Evolutionary conservation across 331 rosid genomes (phyloP).

Genomic region (Pyracantha coccinea): DNA sequence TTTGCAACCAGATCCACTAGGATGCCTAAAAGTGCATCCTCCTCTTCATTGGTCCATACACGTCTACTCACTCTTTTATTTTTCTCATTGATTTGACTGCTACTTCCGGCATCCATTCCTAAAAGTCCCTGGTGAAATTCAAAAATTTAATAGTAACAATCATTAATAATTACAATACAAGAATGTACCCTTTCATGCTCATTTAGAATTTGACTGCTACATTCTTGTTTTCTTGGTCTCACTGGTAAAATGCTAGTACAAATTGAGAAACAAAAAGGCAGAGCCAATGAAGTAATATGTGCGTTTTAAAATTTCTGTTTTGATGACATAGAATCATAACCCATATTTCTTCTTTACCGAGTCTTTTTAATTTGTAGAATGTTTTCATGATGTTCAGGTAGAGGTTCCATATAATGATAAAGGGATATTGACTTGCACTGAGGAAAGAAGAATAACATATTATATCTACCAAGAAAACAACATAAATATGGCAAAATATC

Average conservation of each 20-base stretch:
- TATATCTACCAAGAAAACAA: background rate
- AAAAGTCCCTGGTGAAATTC: background rate
- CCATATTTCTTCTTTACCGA: background rate
- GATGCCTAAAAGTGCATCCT: slow-evolving; percentile 2
- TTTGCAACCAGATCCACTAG: slow-evolving; percentile 5
- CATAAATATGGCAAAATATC: background rate
- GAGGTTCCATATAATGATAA: background rate
- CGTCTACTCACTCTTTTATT: background rate
- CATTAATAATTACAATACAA: background rate
- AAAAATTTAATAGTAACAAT: background rate
- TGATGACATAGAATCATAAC: background rate
- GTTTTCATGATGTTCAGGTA: background rate
- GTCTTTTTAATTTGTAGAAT: background rate
- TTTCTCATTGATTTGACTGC: background rate
- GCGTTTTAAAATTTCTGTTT: background rate
- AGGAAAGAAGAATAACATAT: background rate
- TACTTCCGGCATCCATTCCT: slow-evolving; percentile 13
- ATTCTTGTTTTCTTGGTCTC: background rate
- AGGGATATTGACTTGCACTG: background rate
- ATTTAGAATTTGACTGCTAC: background rate
- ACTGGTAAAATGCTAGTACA: background rate
- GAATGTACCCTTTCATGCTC: background rate
- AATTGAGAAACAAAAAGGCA: background rate
- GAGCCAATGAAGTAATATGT: background rate
- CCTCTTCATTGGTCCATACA: slow-evolving; percentile 6